These are phyloP conservation scores for Xylariaceae sp. DNA, from an alignment of 2,329 filamentous ascomycete genomes.

Conservation along the genomic window DNA sequence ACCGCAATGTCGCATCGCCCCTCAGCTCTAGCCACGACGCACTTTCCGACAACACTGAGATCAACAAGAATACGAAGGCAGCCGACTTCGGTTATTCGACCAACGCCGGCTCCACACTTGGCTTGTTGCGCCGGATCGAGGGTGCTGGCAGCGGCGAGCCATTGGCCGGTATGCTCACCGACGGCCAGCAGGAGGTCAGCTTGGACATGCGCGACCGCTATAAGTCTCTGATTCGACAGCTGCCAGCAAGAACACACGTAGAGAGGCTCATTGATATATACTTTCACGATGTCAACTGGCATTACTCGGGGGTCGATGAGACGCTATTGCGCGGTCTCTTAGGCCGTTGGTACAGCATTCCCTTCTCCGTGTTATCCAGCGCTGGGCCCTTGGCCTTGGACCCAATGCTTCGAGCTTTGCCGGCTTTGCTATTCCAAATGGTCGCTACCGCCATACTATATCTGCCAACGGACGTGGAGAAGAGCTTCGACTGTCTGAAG, in stretches of 20 bases:
- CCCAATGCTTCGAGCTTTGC: conserved; percentile 54
- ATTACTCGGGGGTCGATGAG: conserved; percentile 56
- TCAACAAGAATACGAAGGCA: conserved; percentile 38
- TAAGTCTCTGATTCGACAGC: conserved; percentile 55
- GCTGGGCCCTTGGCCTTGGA: conserved; percentile 50
- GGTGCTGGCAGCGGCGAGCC: conserved; percentile 36
- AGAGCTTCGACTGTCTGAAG: conserved; percentile 54
- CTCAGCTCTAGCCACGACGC: conserved; percentile 18
- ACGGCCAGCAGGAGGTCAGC: conserved; percentile 33
- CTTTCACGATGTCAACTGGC: conserved; percentile 58
- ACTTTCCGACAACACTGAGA: conserved; percentile 28
- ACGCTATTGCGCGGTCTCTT: conserved; percentile 51
- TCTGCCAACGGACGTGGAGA: conserved; percentile 46
- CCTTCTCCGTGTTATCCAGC: conserved; percentile 49
- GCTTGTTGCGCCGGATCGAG: conserved; percentile 55
- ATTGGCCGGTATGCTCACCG: conserved; percentile 33
- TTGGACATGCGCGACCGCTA: conserved; percentile 54
- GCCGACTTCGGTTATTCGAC: conserved; percentile 55
- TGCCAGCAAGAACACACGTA: conserved; percentile 54
- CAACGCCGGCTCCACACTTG: conserved; percentile 48
- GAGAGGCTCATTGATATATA: conserved; percentile 55
- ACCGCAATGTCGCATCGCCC: conserved; percentile 22
- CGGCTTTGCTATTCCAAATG: conserved; percentile 59
- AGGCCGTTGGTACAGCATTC: conserved; percentile 52
- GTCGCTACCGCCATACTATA: conserved; percentile 54